Conservation (phyloP, 1,284 basidiomycete genomes). For the Ceratobasidium sp. region DNA sequence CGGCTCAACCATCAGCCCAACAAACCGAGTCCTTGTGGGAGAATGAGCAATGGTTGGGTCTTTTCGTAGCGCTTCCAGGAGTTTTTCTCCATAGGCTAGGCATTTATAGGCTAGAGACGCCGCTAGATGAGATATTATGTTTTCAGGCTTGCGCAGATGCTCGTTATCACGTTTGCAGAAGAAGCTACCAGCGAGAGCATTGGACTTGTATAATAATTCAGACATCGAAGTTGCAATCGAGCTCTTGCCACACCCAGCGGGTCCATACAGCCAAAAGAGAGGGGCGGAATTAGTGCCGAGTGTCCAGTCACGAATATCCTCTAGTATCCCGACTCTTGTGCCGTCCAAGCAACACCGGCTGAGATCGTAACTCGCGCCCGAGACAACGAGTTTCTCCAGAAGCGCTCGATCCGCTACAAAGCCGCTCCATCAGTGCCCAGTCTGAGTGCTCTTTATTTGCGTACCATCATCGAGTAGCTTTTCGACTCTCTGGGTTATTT, state of each 20-base stretch:
- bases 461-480: background rate
- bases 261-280: slow-evolving; percentile 24
- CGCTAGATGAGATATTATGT: slow-evolving; percentile 21
- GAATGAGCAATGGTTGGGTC: background rate
- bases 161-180: slow-evolving; percentile 31
- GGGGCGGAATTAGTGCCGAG: no score
- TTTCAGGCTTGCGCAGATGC: slow-evolving; percentile 10
- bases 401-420: slow-evolving; percentile 13
- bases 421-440: background rate
- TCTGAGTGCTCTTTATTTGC: background rate
- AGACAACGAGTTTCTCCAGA: background rate
- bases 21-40: background rate
- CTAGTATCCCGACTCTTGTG: background rate
- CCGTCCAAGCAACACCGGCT: slow-evolving; percentile 8
- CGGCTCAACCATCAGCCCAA: no score
- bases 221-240: slow-evolving; percentile 17
- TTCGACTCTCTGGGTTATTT: slow-evolving; percentile 2
- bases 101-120: slow-evolving; percentile 3
- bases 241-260: slow-evolving; percentile 26
- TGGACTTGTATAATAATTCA: background rate
- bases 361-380: background rate
- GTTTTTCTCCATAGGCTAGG: slow-evolving; percentile 3
- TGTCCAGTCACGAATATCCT: slow-evolving; percentile 2
- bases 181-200: slow-evolving; percentile 12
- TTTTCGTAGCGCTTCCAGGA: slow-evolving; percentile 1